Evolutionary conservation across 441 rosid genomes (phyloP).

Genomic region (Adansonia madagascariensis): DNA sequence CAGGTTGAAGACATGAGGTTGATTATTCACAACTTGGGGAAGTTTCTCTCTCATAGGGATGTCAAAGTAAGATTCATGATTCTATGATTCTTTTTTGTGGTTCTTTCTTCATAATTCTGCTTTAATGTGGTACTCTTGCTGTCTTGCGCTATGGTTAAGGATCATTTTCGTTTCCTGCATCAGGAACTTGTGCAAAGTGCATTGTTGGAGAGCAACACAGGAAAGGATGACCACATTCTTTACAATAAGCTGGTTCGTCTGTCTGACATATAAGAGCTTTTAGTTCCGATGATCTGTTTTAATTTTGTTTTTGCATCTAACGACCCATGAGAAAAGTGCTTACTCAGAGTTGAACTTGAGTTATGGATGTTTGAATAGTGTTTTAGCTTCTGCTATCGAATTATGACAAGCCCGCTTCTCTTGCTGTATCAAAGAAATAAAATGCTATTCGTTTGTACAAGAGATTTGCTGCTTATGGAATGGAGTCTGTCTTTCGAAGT

Average conservation of each 20-base stretch:
- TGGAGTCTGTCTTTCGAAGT: no score
- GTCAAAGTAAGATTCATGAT: slow-evolving; percentile 66
- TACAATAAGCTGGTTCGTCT: slow-evolving; percentile 75
- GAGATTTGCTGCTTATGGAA: background rate
- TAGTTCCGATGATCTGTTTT: background rate
- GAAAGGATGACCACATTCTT: slow-evolving; percentile 88
- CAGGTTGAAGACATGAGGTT: slow-evolving; percentile 97
- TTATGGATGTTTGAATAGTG: background rate
- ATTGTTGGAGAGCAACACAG: slow-evolving; percentile 86
- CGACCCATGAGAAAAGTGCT: background rate
- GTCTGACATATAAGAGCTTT: slow-evolving; percentile 41
- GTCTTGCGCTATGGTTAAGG: background rate
- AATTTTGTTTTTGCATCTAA: background rate
- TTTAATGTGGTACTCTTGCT: background rate
- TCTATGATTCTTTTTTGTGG: background rate
- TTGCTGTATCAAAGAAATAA: background rate
- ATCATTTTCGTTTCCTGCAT: slow-evolving; percentile 16
- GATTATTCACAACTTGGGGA: slow-evolving; percentile 86
- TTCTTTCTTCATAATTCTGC: background rate
- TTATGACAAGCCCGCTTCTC: background rate
- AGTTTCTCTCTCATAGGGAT: slow-evolving; percentile 77
- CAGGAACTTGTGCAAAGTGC: slow-evolving; percentile 97
- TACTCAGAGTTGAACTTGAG: background rate
- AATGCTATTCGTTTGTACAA: background rate
- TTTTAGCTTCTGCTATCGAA: background rate